These are phyloP conservation scores for Crithidia acanthocephali DNA, from an alignment of 208 protist species.

Conservation along the genomic window DNA sequence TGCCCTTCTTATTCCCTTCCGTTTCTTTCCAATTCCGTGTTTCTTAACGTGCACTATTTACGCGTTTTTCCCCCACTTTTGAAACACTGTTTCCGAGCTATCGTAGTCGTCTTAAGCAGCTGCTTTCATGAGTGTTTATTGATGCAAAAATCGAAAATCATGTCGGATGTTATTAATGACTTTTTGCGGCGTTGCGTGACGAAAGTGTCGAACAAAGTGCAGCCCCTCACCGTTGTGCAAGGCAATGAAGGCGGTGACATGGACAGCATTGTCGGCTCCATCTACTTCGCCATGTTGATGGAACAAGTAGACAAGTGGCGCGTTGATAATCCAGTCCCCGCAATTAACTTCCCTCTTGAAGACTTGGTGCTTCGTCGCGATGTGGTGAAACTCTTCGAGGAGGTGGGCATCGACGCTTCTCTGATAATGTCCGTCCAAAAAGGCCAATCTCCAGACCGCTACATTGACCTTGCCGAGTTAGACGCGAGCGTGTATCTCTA, in stretches of 20 bases:
- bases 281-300: slow-evolving; percentile 80
- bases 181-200: slow-evolving; percentile 56
- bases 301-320: slow-evolving; percentile 38
- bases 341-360: slow-evolving; percentile 76
- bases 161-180: slow-evolving; percentile 65
- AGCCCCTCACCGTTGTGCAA: slow-evolving; percentile 56
- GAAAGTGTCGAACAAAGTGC: slow-evolving; percentile 21
- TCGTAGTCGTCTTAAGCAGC: too few relatives aligned
- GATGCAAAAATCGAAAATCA: slow-evolving; percentile 14
- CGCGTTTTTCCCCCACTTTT: too few relatives aligned
- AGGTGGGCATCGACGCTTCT: slow-evolving; percentile 45
- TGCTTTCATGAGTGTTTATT: too few relatives aligned
- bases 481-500: slow-evolving; percentile 64
- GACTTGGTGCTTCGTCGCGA: slow-evolving; percentile 82
- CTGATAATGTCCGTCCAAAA: slow-evolving; percentile 50
- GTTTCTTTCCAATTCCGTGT: too few relatives aligned
- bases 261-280: slow-evolving; percentile 86
- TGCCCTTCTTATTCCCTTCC: too few relatives aligned
- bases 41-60: too few relatives aligned
- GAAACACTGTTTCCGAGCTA: too few relatives aligned
- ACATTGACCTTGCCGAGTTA: slow-evolving; percentile 41
- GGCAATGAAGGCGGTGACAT: slow-evolving; percentile 91
- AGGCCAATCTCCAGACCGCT: slow-evolving; percentile 20
- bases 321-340: slow-evolving; percentile 55
- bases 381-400: slow-evolving; percentile 57